phyloP scores from a whole-genome alignment of 495 filamentous ascomycete species.

The Penicillium paradoxum region DNA sequence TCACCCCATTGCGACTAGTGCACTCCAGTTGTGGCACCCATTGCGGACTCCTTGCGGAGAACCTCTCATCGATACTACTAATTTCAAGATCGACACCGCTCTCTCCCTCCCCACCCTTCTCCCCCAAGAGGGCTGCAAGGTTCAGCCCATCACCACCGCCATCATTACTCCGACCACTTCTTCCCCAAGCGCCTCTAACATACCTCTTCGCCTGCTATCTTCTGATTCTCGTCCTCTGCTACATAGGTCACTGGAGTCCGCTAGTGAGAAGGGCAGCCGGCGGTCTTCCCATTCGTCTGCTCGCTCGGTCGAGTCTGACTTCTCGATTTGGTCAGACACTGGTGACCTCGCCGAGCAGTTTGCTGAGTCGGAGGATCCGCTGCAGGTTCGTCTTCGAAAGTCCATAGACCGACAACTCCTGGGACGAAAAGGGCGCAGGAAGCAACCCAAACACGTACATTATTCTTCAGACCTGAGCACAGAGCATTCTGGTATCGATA shows the following conservation, averaged over 20 bases:
- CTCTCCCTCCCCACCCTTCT: conserved; percentile 5
- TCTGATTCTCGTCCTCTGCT: conserved; percentile 28
- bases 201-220: conserved; percentile 53
- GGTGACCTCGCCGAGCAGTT: conserved; percentile 91
- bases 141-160: conserved; percentile 48
- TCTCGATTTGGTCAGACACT: conserved; percentile 84
- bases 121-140: conserved; percentile 41
- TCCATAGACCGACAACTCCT: conserved; percentile 55
- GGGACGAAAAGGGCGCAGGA: conserved; percentile 28
- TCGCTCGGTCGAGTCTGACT: conserved; percentile 63
- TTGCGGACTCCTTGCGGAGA: conserved; percentile 10
- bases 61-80: conserved; percentile 4
- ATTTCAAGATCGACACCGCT: conserved; percentile 2
- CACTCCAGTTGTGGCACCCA: background rate
- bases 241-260: conserved; percentile 34
- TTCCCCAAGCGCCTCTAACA: conserved; percentile 45
- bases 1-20: conserved; percentile 1
- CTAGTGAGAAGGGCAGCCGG: conserved; percentile 46
- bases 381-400: conserved; percentile 58
- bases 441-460: conserved; percentile 48
- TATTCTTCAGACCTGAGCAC: conserved; percentile 44
- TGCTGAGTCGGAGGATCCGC: conserved; percentile 72
- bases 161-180: conserved; percentile 55
- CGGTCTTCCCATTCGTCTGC: conserved; percentile 52
- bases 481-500: conserved; percentile 51